A percentile compares a stretch with the other conserved stretches of the same genome.
These are phyloP conservation scores for Pseudocercospora eumusae DNA, from an alignment of 2,329 filamentous ascomycete genomes.

Conservation along the genomic window DNA sequence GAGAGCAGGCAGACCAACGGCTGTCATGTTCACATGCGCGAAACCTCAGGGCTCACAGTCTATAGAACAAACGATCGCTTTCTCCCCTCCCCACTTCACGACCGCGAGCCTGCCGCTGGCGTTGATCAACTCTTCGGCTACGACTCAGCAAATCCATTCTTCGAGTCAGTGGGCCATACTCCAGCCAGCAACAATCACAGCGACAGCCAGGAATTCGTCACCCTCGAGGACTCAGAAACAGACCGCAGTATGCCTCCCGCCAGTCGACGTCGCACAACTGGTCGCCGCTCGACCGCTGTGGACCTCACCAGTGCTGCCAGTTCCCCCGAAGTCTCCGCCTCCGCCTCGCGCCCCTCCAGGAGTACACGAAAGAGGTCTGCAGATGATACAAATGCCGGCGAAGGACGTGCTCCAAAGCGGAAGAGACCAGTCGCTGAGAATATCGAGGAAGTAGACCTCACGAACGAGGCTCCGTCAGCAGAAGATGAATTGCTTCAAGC, in stretches of 20 bases:
- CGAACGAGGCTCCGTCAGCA: slow-evolving; percentile 26
- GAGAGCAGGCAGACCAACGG: not conserved
- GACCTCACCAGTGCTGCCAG: slow-evolving; percentile 21
- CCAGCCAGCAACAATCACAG: slow-evolving; percentile 4
- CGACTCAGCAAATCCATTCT: not conserved
- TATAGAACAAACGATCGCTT: not conserved
- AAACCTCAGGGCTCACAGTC: slow-evolving; percentile 1
- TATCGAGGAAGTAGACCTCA: slow-evolving; percentile 28
- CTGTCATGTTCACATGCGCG: slow-evolving; percentile 4
- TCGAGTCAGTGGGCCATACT: not conserved
- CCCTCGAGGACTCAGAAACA: slow-evolving; percentile 21
- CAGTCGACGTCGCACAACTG: slow-evolving; percentile 3
- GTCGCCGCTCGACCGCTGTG: slow-evolving; percentile 17
- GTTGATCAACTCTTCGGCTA: slow-evolving; percentile 1
- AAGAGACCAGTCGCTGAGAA: slow-evolving; percentile 16
- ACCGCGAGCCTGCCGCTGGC: not conserved
- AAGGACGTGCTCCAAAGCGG: slow-evolving; percentile 21
- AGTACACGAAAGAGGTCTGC: slow-evolving; percentile 16
- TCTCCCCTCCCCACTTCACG: not conserved
- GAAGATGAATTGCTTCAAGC: slow-evolving; percentile 42
- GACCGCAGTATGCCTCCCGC: slow-evolving; percentile 18
- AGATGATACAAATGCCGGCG: slow-evolving; percentile 13
- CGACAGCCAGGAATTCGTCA: slow-evolving; percentile 26
- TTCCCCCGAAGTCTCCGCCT: slow-evolving; percentile 10
- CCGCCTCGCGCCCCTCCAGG: not conserved